Base-by-base conservation (phyloP, 2,329 filamentous ascomycete species). In the Alternaria longipes region DNA sequence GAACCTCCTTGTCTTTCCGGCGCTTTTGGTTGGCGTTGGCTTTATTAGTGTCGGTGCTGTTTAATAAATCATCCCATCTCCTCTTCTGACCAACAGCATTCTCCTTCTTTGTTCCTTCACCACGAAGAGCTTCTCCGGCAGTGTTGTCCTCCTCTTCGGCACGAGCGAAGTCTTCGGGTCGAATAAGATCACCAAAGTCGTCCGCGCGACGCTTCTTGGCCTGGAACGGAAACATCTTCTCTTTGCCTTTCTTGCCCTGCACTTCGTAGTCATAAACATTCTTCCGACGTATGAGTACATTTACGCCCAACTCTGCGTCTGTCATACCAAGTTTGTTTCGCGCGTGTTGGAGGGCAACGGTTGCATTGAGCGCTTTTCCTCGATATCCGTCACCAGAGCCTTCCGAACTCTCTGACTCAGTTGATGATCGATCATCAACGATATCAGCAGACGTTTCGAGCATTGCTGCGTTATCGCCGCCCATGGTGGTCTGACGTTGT, bases 251-350 rank as follows among this genome's bases (percentile, higher is more conserved):
- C 78, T 97, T 97, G 36, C 91, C 91, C 41, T 93, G 87, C 1
- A 97, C 91, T 73, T 97, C 93, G 69, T 92, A 99, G 78, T 99
- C 95, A 76, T 95, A 92, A n/a, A 96, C 89, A 14, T 90, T 91
- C 75, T 94, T 96, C 68, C 91, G 90, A 69, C 95, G 92, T 41
- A 98, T 85, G 9, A 99, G 84, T 49, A 99, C 88, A 68, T 96
- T 97, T 67, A 98, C 89, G 18, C 95, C 95, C 3, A 98, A 84
- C 69, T 98, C 95, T 66, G 94, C 92, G 68, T 97, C 94, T 54
- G 89, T 94, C 40, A 97, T 83, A 0, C 91, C 92, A 24, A 94
- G 87, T 78, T 97, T 97, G 42, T 76, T 74, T 62, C 93, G 89
- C 65, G 91, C 89, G 78, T 97, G 93, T 8, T 91, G 92, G 70